phyloP scores from a whole-genome alignment of 1,284 basidiomycete genomes.

The Dichomitus squalens region DNA sequence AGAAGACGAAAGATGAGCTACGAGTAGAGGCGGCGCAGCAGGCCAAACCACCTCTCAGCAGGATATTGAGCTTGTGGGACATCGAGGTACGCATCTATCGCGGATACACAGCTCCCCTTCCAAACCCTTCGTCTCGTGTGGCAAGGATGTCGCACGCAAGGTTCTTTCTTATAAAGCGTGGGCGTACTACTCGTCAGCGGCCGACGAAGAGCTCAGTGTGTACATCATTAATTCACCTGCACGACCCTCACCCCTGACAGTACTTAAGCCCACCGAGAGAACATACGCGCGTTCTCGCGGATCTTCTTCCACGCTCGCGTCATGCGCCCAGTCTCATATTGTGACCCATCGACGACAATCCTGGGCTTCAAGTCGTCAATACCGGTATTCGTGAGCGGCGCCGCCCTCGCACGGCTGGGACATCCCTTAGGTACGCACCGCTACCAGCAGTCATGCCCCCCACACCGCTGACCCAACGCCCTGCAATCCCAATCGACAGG shows the following conservation, averaged over 20 bases:
- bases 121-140: neutral
- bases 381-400: conserved; percentile 85
- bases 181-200: conserved; percentile 83
- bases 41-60: conserved; percentile 62
- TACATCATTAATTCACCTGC: conserved; percentile 21
- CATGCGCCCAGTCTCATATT: conserved; percentile 67
- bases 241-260: conserved; percentile 6
- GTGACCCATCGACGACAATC: conserved; percentile 78
- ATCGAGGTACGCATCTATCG: conserved; percentile 62
- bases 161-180: conserved; percentile 73
- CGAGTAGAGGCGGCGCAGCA: conserved; percentile 65
- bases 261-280: conserved; percentile 59
- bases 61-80: conserved; percentile 75
- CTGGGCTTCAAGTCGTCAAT: conserved; percentile 75
- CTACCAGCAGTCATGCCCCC: too few relatives aligned
- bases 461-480: too few relatives aligned
- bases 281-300: conserved; percentile 73
- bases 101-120: neutral
- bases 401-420: conserved; percentile 88
- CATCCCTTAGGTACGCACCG: conserved; percentile 68
- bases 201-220: conserved; percentile 82
- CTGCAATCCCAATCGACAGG: too few relatives aligned
- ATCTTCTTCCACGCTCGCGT: conserved; percentile 86
- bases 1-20: conserved; percentile 70
- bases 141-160: conserved; percentile 58